Conservation (phyloP, 768 basidiomycete species). For the Boletus rubescentipes region DNA sequence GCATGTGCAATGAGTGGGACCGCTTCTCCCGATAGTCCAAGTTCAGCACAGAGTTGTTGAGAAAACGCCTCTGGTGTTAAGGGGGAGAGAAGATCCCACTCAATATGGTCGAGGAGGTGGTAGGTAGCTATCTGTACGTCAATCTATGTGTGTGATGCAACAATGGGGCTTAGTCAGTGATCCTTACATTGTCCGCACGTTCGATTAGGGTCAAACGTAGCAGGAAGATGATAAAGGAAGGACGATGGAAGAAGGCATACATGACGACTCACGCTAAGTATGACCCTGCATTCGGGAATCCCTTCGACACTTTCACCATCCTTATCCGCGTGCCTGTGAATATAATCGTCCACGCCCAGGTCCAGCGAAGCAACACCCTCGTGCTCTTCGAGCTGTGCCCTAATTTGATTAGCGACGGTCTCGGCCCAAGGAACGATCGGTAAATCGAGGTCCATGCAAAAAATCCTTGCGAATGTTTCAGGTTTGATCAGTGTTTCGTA, state of each 20-base stretch:
- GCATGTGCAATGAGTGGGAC: constrained; percentile 89
- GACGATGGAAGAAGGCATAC: not conserved
- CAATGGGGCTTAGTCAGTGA: constrained; percentile 8
- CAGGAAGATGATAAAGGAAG: constrained; percentile 10
- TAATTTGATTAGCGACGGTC: constrained; percentile 82
- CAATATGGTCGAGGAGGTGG: constrained; percentile 92
- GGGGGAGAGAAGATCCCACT: constrained; percentile 96
- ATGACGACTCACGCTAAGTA: constrained; percentile 61
- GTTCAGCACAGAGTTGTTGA: constrained; percentile 72
- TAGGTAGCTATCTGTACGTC: constrained; percentile 95
- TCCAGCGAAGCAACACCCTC: constrained; percentile 81
- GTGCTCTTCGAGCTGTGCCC: constrained; percentile 88
- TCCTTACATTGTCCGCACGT: constrained; percentile 15
- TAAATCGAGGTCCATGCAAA: constrained; percentile 88
- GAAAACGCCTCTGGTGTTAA: constrained; percentile 89
- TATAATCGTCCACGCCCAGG: constrained; percentile 43
- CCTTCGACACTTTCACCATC: constrained; percentile 56
- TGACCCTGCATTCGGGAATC: constrained; percentile 75
- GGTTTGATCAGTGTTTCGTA: constrained; percentile 86
- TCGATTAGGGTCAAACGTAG: constrained; percentile 14
- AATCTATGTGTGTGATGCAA: constrained; percentile 52
- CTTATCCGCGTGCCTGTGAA: constrained; percentile 15
- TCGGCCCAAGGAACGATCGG: constrained; percentile 65
- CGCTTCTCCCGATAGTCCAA: constrained; percentile 87
- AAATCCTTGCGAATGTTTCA: constrained; percentile 78